Conservation (phyloP, 176 grass and related monocot species). For the Themeda triandra region DNA sequence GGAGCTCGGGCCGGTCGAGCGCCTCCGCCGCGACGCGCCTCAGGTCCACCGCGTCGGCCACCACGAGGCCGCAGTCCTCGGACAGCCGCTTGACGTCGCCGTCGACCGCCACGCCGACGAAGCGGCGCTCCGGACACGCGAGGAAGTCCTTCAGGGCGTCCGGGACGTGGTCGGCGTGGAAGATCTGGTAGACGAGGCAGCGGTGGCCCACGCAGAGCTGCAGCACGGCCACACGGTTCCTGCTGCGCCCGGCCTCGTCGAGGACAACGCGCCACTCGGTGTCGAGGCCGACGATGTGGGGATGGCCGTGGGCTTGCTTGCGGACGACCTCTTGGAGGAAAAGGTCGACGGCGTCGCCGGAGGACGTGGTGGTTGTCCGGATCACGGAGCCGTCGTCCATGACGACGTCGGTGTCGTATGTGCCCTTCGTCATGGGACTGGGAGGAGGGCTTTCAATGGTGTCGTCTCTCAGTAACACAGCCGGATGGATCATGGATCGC, state of each 20-base stretch:
- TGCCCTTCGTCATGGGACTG: background rate
- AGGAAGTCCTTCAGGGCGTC: constrained; percentile 21
- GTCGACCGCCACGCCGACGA: constrained; percentile 47
- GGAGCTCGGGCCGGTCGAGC: constrained; percentile 23
- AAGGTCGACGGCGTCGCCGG: background rate
- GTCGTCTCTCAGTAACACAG: background rate
- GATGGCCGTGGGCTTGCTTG: background rate
- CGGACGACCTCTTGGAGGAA: constrained; percentile 37
- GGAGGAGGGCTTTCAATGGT: background rate
- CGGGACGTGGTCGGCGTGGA: constrained; percentile 34
- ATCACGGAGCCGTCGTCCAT: constrained; percentile 29
- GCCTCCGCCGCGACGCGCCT: constrained; percentile 2
- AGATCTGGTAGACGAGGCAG: constrained; percentile 56
- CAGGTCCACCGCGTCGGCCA: constrained; percentile 34
- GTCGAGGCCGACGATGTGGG: constrained; percentile 62
- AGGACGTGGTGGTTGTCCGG: constrained; percentile 47
- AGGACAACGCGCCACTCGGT: constrained; percentile 48
- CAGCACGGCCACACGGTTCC: constrained; percentile 38
- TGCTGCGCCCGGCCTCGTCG: background rate
- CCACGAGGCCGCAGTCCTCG: constrained; percentile 20
- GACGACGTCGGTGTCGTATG: background rate
- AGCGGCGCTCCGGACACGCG: constrained; percentile 18
- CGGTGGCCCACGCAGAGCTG: constrained; percentile 65
- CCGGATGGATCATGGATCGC: background rate
- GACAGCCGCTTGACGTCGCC: constrained; percentile 24